Base-by-base conservation (phyloP, 495 filamentous ascomycete genomes). In the Immersiella caudata region DNA sequence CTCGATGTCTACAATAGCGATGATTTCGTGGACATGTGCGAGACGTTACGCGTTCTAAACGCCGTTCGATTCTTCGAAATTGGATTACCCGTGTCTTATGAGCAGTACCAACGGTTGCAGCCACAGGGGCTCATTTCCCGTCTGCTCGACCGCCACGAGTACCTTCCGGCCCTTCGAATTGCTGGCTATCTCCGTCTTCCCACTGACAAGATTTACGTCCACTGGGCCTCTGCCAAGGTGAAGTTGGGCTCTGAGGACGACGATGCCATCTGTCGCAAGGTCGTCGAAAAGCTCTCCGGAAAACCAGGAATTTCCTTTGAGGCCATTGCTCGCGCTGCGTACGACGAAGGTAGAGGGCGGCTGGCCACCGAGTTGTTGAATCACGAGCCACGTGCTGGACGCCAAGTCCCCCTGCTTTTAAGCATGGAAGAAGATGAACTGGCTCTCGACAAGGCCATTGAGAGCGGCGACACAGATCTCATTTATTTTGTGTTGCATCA, bases 1-100 rank as follows among this genome's bases (percentile, higher is more conserved):
- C 85, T 97, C 1, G 95, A 97, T 70, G 87, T 98, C 29, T 99
- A 98, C 79, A 96, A 91, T 78, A 96, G 92, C 73, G 95, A 99
- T 69, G 94, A 98, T 65, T 99, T 98, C 76, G 96, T 99, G 27
- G 93, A 97, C 65, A 97, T 97, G 92, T 97, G 92, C 69, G 95
- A 99, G 78, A 94, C 90, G 12, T 79, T 98, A 20, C 89, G 95
- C 57, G 93, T 99, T 3, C 84, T 99, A 33, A 97, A 96, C 73
- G 94, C 96, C 18, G 89, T 93, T 4, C 85, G 95, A 56, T 96
- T 91, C 75, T 97, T 93, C 71, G 89, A 95, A 72, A 89, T 99
- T 63, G 95, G 96, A 14, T 71, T 99, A 18, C 92, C 95, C 0
- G 71, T 98, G n/a, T 95, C 93, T 12, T 95, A 95, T 73, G 93